Evolutionary conservation across 1,139 yeast species (phyloP), one percentile per base, ranked within the genome.

Genomic region (Pneumocystis sp.): DNA sequence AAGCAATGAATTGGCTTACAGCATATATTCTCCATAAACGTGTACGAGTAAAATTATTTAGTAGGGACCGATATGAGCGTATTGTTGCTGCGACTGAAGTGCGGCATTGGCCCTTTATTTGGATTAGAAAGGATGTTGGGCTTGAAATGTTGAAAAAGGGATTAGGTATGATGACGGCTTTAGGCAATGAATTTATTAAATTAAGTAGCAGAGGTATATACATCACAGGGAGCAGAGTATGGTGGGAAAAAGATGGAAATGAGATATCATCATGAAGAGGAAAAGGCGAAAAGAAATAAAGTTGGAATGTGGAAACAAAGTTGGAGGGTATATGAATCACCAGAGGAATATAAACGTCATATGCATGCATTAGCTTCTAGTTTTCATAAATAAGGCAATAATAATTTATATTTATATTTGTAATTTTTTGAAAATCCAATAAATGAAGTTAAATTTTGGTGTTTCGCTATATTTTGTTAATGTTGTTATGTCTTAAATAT

Each of bases 61-160:
- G 87, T 61, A 77, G 87, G 2, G 99, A 93, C 74, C 97, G 93
- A 75, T 93, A 95, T 74, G 86, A 85, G 66, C 78, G 99, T 63
- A 85, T 90, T 35, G 97, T 93, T 2, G 57, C 31, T 0, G 34
- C 57, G 2, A 31, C 21, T 25, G 57, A 50, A 29, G 95, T 90
- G 0, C 84, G 87, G 69, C 95, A 87, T 12, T 80, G 81, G 68
- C 83, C 89, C 10, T 82, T 88, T 83, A 86, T 85, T 74, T 82
- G 86, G 82, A 82, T 82, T 3, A 82, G 81, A 69, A 62, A 62
- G 7, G 96, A 93, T 72, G 85, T 93, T 15, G 86, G 96, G 71
- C 84, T 86, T 5, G 95, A 91, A 74, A 89, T 93, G 96, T 75
- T 93, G 39, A 81, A 83, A 63, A 77, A 81, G 42, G 99, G 98